Conservation (phyloP, 129 eudicot species). For the Tagetes erecta region DNA sequence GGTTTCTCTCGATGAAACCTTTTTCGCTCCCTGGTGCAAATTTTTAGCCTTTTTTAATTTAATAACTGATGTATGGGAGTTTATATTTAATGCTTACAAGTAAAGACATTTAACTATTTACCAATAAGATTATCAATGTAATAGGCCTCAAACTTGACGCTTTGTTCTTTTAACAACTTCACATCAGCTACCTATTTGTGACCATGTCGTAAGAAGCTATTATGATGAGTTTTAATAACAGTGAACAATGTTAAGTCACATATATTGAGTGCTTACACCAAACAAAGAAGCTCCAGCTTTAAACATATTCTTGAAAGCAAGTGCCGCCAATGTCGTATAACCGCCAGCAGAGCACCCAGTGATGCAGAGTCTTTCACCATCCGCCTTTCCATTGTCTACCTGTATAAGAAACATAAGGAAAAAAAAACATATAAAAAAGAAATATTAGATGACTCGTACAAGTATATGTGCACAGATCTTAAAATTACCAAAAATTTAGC, state of each 20-base stretch:
- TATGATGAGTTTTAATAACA: neutral
- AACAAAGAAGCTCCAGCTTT: conserved; percentile 58
- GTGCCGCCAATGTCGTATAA: conserved; percentile 49
- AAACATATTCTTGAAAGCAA: conserved; percentile 46
- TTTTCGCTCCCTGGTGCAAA: conserved; percentile 36
- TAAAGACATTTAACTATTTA: conserved; percentile 21
- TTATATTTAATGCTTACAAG: neutral
- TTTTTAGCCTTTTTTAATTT: neutral
- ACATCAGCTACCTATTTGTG: conserved; percentile 43
- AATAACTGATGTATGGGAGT: neutral
- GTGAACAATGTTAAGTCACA: neutral
- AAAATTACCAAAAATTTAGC: conserved; percentile 40
- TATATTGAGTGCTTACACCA: conserved; percentile 39
- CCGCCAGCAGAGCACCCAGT: conserved; percentile 61
- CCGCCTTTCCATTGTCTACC: conserved; percentile 47
- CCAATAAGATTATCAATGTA: conserved; percentile 47
- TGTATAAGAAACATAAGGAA: conserved; percentile 18
- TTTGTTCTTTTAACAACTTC: conserved; percentile 40
- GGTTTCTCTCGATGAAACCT: conserved; percentile 36
- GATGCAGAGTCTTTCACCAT: conserved; percentile 48
- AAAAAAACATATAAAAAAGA: neutral
- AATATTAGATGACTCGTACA: neutral
- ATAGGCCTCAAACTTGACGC: conserved; percentile 44
- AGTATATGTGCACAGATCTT: neutral
- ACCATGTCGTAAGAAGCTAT: conserved; percentile 16